phyloP scores from a whole-genome alignment of 176 grass and related monocot genomes.

The Raddia distichophylla region DNA sequence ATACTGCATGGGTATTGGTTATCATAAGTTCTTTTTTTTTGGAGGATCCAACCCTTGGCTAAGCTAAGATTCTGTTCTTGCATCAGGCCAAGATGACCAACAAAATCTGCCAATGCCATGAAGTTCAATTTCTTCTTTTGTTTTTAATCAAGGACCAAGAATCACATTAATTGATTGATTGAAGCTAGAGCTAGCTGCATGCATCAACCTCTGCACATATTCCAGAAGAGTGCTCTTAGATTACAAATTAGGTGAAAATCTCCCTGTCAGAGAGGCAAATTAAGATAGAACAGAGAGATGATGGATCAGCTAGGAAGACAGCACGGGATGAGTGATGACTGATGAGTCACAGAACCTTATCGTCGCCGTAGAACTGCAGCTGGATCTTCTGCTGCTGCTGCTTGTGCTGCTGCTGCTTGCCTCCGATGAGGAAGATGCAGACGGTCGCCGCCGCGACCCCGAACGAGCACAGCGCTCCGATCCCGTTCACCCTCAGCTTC shows the following conservation, averaged over 20 bases:
- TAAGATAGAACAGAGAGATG: neutral
- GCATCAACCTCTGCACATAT: neutral
- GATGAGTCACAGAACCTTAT: conserved; percentile 49
- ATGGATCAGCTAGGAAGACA: neutral
- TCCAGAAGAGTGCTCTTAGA: neutral
- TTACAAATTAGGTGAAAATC: neutral
- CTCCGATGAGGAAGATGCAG: conserved; percentile 63
- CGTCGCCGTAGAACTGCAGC: conserved; percentile 78
- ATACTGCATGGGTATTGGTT: neutral
- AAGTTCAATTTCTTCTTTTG: neutral
- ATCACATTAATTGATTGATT: neutral
- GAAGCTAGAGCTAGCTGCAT: neutral
- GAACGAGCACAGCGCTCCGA: conserved; percentile 80
- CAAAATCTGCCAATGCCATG: neutral
- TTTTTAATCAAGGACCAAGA: neutral
- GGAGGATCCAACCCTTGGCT: neutral
- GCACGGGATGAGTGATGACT: neutral
- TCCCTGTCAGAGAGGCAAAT: neutral
- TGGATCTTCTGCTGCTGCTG: conserved; percentile 70
- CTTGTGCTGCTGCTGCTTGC: conserved; percentile 48
- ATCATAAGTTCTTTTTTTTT: neutral
- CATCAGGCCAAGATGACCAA: neutral
- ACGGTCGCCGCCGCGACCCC: conserved; percentile 72
- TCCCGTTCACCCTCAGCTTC: conserved; percentile 66
- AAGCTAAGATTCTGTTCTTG: neutral